Evolutionary conservation across 352 stramenopile species (phyloP).

Genomic region (Pythium dissimile): DNA sequence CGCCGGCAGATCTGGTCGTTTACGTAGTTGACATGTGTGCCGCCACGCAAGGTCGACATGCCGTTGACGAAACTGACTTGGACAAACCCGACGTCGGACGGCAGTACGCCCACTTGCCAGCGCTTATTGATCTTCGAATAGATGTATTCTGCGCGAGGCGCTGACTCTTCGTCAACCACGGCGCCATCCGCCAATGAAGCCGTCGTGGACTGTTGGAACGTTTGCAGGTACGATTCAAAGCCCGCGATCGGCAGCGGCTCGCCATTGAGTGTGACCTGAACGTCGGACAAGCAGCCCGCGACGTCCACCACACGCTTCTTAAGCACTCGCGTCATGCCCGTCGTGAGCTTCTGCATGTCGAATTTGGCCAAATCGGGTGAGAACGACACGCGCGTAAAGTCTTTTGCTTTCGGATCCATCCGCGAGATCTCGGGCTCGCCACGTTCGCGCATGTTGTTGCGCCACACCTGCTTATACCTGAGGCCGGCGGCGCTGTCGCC

Average conservation of each 20-base stretch:
- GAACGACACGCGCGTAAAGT: conserved; percentile 99
- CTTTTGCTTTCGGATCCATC: conserved; percentile 75
- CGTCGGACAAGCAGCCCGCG: conserved; percentile 92
- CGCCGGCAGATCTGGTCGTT: conserved; percentile 75
- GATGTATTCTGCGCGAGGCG: conserved; percentile 57
- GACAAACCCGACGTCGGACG: conserved; percentile 90
- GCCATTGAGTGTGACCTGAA: conserved; percentile 93
- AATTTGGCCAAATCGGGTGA: conserved; percentile 96
- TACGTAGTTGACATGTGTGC: conserved; percentile 93
- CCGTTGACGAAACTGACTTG: conserved; percentile 99
- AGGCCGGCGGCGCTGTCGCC: conserved; percentile 86
- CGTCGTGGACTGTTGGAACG: conserved; percentile 79
- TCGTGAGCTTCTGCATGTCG: conserved; percentile 93
- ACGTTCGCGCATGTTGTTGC: conserved; percentile 95
- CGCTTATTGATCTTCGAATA: conserved; percentile 93
- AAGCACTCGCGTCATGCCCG: conserved; percentile 92
- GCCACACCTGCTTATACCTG: conserved; percentile 90
- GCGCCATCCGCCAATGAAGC: conserved; percentile 1
- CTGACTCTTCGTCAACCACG: neutral
- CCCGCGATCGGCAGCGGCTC: conserved; percentile 82
- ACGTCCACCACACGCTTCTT: conserved; percentile 98
- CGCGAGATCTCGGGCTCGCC: conserved; percentile 83
- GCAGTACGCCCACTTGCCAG: conserved; percentile 95
- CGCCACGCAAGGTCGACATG: conserved; percentile 97
- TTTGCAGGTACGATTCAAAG: conserved; percentile 96